Conservation (phyloP, 2,329 filamentous ascomycete species). For the Ceratocystiopsis minuta region DNA sequence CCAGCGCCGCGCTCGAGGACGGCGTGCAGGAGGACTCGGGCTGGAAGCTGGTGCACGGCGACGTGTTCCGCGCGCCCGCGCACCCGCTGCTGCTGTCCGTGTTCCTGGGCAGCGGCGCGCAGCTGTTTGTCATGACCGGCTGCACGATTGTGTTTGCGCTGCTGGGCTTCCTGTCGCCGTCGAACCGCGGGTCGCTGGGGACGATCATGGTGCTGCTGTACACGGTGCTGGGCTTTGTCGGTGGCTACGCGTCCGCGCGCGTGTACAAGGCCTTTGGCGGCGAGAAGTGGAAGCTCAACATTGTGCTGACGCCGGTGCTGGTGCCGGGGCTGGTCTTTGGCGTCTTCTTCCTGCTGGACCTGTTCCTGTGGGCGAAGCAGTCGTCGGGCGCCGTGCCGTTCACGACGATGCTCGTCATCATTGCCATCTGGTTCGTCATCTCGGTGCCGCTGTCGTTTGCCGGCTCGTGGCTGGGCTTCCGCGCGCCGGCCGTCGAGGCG, state of each 20-base stretch:
- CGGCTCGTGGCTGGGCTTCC: conserved; percentile 89
- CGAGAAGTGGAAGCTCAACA: conserved; percentile 88
- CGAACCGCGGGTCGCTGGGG: conserved; percentile 82
- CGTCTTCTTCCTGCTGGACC: conserved; percentile 81
- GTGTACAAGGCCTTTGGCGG: conserved; percentile 92
- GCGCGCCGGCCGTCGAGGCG: conserved; percentile 48
- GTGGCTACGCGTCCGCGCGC: conserved; percentile 74
- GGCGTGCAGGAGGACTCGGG: conserved; percentile 94
- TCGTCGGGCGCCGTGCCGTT: conserved; percentile 92
- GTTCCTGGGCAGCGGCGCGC: conserved; percentile 79
- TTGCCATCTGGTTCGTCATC: conserved; percentile 93
- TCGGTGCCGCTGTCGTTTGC: conserved; percentile 79
- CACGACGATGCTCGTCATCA: conserved; percentile 85
- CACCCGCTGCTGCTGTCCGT: conserved; percentile 72
- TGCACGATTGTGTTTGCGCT: conserved; percentile 87
- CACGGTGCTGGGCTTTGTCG: conserved; percentile 79
- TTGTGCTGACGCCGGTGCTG: conserved; percentile 68
- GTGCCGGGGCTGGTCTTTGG: conserved; percentile 75
- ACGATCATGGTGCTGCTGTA: conserved; percentile 90
- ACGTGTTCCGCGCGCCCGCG: conserved; percentile 81
- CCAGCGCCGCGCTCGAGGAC: conserved; percentile 56
- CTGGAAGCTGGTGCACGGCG: conserved; percentile 95
- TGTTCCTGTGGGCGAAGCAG: conserved; percentile 87
- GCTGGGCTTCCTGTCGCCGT: conserved; percentile 85
- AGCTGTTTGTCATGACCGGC: conserved; percentile 95